These are phyloP conservation scores for Elongisporangium prolatum DNA, from an alignment of 352 stramenopile genomes.

Conservation along the genomic window DNA sequence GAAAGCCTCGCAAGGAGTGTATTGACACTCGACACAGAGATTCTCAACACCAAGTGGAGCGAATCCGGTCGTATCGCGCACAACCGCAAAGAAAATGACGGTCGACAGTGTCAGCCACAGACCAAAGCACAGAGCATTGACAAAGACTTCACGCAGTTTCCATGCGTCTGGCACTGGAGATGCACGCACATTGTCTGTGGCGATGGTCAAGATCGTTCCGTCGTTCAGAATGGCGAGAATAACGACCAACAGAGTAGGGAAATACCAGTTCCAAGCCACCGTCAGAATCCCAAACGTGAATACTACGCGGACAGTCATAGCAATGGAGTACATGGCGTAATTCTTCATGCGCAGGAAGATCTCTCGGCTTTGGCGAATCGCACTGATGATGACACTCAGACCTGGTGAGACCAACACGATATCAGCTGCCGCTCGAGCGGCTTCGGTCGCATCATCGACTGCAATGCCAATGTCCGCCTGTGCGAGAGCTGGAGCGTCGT, in stretches of 20 bases:
- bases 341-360: slow-evolving; percentile 92
- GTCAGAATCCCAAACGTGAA: slow-evolving; percentile 86
- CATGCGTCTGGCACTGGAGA: slow-evolving; percentile 61
- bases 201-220: slow-evolving; percentile 79
- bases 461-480: slow-evolving; percentile 92
- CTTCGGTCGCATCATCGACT: slow-evolving; percentile 86
- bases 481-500: slow-evolving; percentile 88
- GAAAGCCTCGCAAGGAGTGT: slow-evolving; percentile 51
- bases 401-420: slow-evolving; percentile 87
- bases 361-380: slow-evolving; percentile 81
- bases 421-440: slow-evolving; percentile 84
- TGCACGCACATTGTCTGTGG: slow-evolving; percentile 68
- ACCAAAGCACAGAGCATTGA: slow-evolving; percentile 61
- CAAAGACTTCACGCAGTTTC: slow-evolving; percentile 70
- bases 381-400: slow-evolving; percentile 86
- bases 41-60: slow-evolving; percentile 48
- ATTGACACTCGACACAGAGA: slow-evolving; percentile 57
- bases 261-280: slow-evolving; percentile 86
- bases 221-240: slow-evolving; percentile 91
- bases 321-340: slow-evolving; percentile 91
- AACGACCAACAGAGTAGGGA: slow-evolving; percentile 85
- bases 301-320: slow-evolving; percentile 86
- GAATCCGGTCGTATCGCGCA: slow-evolving; percentile 61
- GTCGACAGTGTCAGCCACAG: slow-evolving; percentile 64
- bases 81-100: slow-evolving; percentile 51